A percentile compares a stretch with the other conserved stretches of the same genome.
These are phyloP conservation scores for Uncinocarpus reesii DNA, from an alignment of 2,329 filamentous ascomycete genomes.

Conservation along the genomic window DNA sequence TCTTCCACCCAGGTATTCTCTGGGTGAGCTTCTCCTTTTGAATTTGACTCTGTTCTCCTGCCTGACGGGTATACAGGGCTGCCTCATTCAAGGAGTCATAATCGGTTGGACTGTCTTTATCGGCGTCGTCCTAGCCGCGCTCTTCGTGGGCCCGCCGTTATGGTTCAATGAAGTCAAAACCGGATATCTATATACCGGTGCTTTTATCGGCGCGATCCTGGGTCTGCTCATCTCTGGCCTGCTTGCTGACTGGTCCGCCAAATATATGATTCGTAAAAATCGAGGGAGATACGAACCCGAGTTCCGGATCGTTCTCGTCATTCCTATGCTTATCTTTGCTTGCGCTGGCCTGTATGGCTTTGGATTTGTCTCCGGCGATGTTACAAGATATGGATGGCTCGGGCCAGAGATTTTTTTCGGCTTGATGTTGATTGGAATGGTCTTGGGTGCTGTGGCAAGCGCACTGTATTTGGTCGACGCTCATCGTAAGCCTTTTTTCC, in stretches of 20 bases:
- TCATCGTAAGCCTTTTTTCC: conserved; percentile 54
- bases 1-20: conserved; percentile 73
- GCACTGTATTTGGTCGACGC: conserved; percentile 88
- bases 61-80: conserved; percentile 33
- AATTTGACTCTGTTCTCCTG: neutral
- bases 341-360: conserved; percentile 76
- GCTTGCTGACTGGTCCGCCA: conserved; percentile 62
- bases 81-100: conserved; percentile 73
- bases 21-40: conserved; percentile 50
- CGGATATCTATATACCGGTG: conserved; percentile 77
- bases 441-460: conserved; percentile 75
- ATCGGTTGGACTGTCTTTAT: conserved; percentile 97
- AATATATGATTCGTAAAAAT: conserved; percentile 61
- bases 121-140: conserved; percentile 67
- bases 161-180: conserved; percentile 73
- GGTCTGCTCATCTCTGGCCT: conserved; percentile 68
- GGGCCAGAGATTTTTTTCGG: conserved; percentile 73
- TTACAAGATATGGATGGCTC: conserved; percentile 55
- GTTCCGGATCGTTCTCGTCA: conserved; percentile 71
- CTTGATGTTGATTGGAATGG: conserved; percentile 79
- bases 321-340: conserved; percentile 70
- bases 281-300: conserved; percentile 81
- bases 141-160: conserved; percentile 70
- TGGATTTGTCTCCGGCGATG: conserved; percentile 58
- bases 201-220: conserved; percentile 70